Base-by-base conservation (phyloP, 495 filamentous ascomycete species). In the Daldinia loculata region DNA sequence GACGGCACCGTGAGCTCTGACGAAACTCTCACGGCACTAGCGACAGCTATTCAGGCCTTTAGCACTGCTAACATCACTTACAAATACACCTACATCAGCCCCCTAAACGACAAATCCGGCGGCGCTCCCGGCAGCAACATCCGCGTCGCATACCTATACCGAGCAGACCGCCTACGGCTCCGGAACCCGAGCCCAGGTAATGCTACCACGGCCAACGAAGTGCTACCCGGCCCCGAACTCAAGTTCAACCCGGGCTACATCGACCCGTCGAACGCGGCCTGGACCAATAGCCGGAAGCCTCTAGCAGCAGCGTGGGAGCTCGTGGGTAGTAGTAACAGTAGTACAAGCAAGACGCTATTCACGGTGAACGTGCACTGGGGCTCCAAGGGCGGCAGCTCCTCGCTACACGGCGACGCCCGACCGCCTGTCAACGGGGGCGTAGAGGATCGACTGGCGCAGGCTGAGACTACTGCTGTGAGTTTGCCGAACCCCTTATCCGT, bases 101-200 rank as follows among this genome's bases (percentile, higher is more conserved):
- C 87, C 2, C 59, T 79, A 19, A 64, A 86, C 72, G 78, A 80
- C 73, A 52, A 76, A 53, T 84, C 89, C 72, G 88, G 88, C 67
- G 88, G 88, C 36, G 72, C 81, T 24, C 88, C 86, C 0, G 88
- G 88, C 32, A 86, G 87, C n/a, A 90, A 90, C 74, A 90, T 90
- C 81, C 87, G 88, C 26, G 79, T 81, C 8, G 88, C 86, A 4
- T 90, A 88, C 77, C 77, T 90, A 9, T 90, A 88, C 80, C 82
- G 86, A 12, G 81, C 85, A 0, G 69, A 78, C 2, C 56, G 85
- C 5, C 65, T 90, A 34, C 80, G 75, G 14, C 81, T 89, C 29
- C 81, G 81, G 58, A 80, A 85, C 36, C 77, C 80, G 4, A 84
- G 82, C 75, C 74, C 76, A 1, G 87, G 88, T 32, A 71, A 76